Percentiles rank a stretch among this genome's conserved stretches.
Conservation (phyloP, 331 rosid genomes). For the Arachis monticola region DNA sequence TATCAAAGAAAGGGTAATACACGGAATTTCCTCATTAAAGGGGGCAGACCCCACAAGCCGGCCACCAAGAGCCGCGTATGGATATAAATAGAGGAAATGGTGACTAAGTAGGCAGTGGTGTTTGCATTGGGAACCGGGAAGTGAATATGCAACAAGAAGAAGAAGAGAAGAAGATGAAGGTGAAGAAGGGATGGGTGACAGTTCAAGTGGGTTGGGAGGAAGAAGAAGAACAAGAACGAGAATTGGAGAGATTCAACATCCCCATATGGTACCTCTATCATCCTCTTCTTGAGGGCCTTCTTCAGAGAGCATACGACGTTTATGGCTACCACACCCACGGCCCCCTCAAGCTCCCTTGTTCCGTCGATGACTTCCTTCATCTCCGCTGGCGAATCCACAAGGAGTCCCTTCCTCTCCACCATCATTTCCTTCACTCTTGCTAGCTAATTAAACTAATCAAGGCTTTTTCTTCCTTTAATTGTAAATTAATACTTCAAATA, state of each 20-base stretch:
- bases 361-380: conserved; percentile 70
- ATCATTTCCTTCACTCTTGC: not conserved
- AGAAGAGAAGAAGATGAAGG: conserved; percentile 51
- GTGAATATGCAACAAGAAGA: not conserved
- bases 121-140: not conserved
- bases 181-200: conserved; percentile 69
- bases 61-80: not conserved
- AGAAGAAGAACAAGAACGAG: conserved; percentile 30
- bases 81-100: not conserved
- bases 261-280: conserved; percentile 69
- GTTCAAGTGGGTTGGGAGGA: conserved; percentile 59
- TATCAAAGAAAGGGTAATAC: no score
- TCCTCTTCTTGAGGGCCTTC: conserved; percentile 62
- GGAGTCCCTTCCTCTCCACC: conserved; percentile 41
- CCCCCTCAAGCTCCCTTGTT: conserved; percentile 66
- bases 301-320: conserved; percentile 64
- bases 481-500: no score
- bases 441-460: no score
- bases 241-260: conserved; percentile 49
- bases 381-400: conserved; percentile 65
- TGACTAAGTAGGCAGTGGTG: not conserved
- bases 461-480: no score
- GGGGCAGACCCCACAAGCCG: conserved; percentile 11
- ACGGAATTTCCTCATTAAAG: not conserved
- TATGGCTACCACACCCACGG: conserved; percentile 66